Conservation (phyloP, 179 eudicot species). For the Beta lomatogona region DNA sequence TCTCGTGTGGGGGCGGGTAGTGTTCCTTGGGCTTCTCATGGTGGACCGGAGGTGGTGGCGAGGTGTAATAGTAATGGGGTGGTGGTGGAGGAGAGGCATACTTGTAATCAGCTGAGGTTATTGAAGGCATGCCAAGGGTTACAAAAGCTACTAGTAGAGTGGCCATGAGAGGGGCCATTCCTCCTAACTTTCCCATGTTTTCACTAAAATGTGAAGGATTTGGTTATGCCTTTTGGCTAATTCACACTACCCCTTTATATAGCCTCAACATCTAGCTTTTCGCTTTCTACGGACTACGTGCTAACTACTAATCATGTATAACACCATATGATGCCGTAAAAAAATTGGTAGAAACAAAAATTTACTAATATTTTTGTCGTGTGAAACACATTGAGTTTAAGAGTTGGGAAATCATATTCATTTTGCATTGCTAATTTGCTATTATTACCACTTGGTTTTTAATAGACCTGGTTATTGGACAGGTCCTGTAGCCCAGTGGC, state of each 20-base stretch:
- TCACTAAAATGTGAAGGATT: not conserved
- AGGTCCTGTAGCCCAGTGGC: no score
- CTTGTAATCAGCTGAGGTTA: conserved; percentile 26
- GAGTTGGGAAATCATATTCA: not conserved
- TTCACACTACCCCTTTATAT: conserved; percentile 10
- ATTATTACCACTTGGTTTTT: not conserved
- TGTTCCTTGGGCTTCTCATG: conserved; percentile 19
- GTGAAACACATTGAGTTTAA: conserved; percentile 4
- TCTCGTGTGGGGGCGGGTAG: conserved; percentile 16
- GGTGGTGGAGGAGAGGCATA: conserved; percentile 30
- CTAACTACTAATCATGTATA: not conserved
- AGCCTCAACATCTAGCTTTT: not conserved
- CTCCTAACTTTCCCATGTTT: conserved; percentile 23
- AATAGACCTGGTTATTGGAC: no score
- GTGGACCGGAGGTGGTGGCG: conserved; percentile 11
- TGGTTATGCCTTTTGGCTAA: not conserved
- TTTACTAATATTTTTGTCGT: not conserved
- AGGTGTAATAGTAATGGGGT: conserved; percentile 2
- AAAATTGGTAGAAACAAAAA: not conserved
- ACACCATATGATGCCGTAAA: not conserved
- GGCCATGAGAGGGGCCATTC: conserved; percentile 24
- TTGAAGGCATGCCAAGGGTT: conserved; percentile 19
- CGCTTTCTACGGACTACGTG: not conserved
- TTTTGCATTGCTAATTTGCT: not conserved
- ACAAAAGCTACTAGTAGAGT: conserved; percentile 23